Evolutionary conservation across 2,329 filamentous ascomycete species (phyloP), one percentile per base, ranked within the genome.

Genomic region (Ceratocystis colombiana): DNA sequence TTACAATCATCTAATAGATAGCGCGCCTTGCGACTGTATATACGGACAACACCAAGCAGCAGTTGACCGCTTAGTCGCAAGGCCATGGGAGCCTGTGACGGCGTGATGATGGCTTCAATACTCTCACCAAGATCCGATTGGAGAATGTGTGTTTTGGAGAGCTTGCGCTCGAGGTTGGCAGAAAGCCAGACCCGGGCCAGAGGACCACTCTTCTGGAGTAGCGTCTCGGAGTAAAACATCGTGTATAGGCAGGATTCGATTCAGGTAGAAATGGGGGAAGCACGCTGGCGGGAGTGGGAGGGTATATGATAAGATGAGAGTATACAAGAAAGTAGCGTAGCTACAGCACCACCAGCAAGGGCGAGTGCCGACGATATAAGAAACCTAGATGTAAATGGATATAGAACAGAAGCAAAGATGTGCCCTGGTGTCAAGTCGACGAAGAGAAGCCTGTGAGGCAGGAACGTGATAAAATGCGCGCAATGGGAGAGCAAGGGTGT

Each of bases 191-290:
- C 92, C 74, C 91, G 90, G 78, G 94, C 94, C 81, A 99, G 79
- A 73, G 94, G 93, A 80, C 94, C 94, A 72, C 90, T 96, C 86
- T 96, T 96, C 76, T 92, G 91, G 72, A 99, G 84, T 68, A 99
- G 84, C 66, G 90, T 91, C 80, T 96, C 91, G 65, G 94, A 96
- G 77, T 96, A 97, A 79, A 99, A 99, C 94, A 99, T 99, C 75
- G 74, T 79, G 77, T 66, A 70, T 71, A 68, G 69, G 72, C 37
- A 41, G 15, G 6, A 59, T 59, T 3, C 12, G 33, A 46, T 17
- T 8, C 46, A 8, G 44, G 6, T 41, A 53, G 53, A 44, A 50
- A 28, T 22, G 15, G 62, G 25, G 2, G n/a, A 17, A 33, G 20
- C 17, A 41, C 37, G 12, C 37, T 15, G 37, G 5, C 4, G 37